Evolutionary conservation across 129 eudicot genomes (phyloP).

Genomic region (Helianthus annuus): HanXRQr2.0-SUNRISE NC_035439.2:94927061-94927560

Average conservation of each 20-base stretch:
- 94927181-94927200: too few species aligned
- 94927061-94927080: too few species aligned
- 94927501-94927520: constrained; percentile 39
- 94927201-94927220: too few species aligned
- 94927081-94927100: too few species aligned
- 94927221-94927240: neutral
- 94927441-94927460: constrained; percentile 99
- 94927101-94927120: too few species aligned
- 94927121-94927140: too few species aligned
- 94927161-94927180: too few species aligned
- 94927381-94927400: constrained; percentile 63
- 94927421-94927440: constrained; percentile 91
- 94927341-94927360: constrained; percentile 17
- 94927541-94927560: constrained; percentile 78
- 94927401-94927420: constrained; percentile 90
- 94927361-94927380: constrained; percentile 17
- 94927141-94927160: too few species aligned
- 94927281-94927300: neutral
- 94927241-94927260: constrained; percentile 26
- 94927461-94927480: constrained; percentile 27
- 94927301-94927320: neutral
- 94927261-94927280: constrained; percentile 29
- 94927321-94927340: constrained; percentile 9
- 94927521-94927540: constrained; percentile 82
- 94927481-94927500: constrained; percentile 36